Conservation (phyloP, 306 rosid species). For the Rubus idaeus region DNA sequence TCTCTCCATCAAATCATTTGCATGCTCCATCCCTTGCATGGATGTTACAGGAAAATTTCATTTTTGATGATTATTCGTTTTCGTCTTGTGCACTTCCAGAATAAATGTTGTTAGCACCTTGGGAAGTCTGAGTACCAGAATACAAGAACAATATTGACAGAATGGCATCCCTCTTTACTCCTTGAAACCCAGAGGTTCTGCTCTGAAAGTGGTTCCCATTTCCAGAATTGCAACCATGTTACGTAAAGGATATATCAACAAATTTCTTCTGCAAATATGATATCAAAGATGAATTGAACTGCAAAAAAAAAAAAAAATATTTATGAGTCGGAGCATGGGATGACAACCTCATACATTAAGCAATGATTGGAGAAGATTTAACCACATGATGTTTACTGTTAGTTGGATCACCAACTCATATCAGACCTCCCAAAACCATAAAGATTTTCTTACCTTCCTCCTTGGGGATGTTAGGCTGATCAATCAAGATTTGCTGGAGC, state of each 20-base stretch:
- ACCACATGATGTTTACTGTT: not conserved
- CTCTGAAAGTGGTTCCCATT: constrained; percentile 4
- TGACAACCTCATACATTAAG: too few species aligned
- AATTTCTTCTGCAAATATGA: constrained; percentile 59
- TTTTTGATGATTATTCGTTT: not conserved
- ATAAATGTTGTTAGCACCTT: too few species aligned
- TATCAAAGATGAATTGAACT: constrained; percentile 56
- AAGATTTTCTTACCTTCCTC: constrained; percentile 59
- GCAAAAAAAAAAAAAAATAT: constrained; percentile 19
- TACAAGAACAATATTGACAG: not conserved
- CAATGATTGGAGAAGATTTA: not conserved
- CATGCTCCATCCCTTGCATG: too few species aligned
- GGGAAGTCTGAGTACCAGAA: too few species aligned
- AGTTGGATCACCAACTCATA: not conserved
- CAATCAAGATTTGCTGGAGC: constrained; percentile 72
- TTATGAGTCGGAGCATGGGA: not conserved
- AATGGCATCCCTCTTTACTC: not conserved
- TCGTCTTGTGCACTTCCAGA: not conserved
- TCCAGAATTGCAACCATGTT: constrained; percentile 3
- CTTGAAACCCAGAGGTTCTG: not conserved
- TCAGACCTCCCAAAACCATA: not conserved
- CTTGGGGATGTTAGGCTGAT: constrained; percentile 75
- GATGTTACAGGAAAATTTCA: not conserved
- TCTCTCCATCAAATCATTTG: too few species aligned
- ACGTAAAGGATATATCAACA: constrained; percentile 26